Percentiles rank a stretch among this genome's conserved stretches.
Evolutionary conservation across 495 filamentous ascomycete genomes (phyloP).

Genomic region (Penicillium samsonianum): DNA sequence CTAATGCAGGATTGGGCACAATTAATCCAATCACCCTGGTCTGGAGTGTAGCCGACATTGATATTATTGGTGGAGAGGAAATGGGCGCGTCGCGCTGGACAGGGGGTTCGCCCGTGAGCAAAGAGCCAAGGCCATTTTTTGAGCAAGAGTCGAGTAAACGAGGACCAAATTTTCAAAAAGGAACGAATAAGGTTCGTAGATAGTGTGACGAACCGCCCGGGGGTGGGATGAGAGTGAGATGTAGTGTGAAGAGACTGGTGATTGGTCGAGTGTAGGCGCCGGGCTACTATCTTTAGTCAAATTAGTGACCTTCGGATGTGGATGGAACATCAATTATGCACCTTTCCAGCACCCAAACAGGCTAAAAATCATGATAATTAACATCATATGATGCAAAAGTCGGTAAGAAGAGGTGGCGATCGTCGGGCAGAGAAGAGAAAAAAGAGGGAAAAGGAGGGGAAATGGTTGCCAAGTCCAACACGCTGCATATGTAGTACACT

Average conservation of each 20-base stretch:
- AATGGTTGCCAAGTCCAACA: constrained; percentile 1
- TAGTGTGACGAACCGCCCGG: constrained; percentile 7
- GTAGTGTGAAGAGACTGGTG: constrained; percentile 12
- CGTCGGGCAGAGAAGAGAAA: not conserved
- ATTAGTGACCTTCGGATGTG: constrained; percentile 2
- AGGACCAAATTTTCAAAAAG: not conserved
- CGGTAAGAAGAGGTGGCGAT: not conserved
- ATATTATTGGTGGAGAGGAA: constrained; percentile 21
- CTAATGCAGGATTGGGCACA: constrained; percentile 46
- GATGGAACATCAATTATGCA: constrained; percentile 10
- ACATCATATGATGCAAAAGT: not conserved
- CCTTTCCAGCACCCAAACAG: not conserved
- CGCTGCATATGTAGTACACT: not conserved
- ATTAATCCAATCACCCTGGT: constrained; percentile 21
- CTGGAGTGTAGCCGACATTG: not conserved
- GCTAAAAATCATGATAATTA: not conserved
- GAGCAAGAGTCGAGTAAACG: not conserved
- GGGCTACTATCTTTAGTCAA: constrained; percentile 13
- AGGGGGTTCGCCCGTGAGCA: constrained; percentile 6
- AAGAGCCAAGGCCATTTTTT: constrained; percentile 6
- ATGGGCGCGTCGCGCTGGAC: constrained; percentile 30
- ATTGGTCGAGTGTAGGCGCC: constrained; percentile 11
- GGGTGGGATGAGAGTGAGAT: not conserved
- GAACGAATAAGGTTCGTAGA: constrained; percentile 8
- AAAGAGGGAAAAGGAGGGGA: not conserved